A percentile compares a stretch with the other conserved stretches of the same genome.
phyloP scores from a whole-genome alignment of 2,329 filamentous ascomycete species.

The Parafenestella ontariensis region DNA sequence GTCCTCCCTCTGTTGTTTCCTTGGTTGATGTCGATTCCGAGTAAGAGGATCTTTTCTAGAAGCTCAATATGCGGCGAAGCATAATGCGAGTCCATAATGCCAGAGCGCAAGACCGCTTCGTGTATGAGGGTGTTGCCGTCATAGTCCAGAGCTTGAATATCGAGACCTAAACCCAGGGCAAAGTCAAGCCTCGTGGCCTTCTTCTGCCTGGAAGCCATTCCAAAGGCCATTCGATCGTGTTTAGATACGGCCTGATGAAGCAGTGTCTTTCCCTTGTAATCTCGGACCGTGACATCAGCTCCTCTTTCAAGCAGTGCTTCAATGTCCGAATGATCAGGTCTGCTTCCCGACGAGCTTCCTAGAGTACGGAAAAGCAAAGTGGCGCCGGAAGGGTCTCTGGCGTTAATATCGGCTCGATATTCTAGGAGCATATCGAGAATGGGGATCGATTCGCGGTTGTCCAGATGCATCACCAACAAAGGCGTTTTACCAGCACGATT shows the following conservation, averaged over 20 bases:
- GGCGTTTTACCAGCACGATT: constrained; percentile 10
- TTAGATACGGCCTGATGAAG: background rate
- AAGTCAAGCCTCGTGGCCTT: background rate
- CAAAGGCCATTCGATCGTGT: background rate
- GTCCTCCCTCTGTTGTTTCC: constrained; percentile 29
- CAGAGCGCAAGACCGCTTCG: background rate
- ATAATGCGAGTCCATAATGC: background rate
- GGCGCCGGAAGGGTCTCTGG: constrained; percentile 2
- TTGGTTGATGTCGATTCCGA: background rate
- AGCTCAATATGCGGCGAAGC: background rate
- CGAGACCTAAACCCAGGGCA: constrained; percentile 24
- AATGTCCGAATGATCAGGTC: background rate
- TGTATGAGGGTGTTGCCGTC: constrained; percentile 8
- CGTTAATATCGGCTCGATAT: constrained; percentile 6
- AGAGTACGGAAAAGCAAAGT: background rate
- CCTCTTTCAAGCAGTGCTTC: background rate
- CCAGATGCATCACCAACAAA: background rate
- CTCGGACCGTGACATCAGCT: constrained; percentile 1
- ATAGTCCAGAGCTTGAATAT: constrained; percentile 9
- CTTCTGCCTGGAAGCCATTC: background rate
- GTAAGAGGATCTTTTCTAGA: background rate
- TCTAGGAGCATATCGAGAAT: background rate
- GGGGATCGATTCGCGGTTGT: background rate
- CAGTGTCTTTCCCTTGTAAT: constrained; percentile 2
- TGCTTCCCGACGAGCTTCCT: background rate